Conservation (phyloP, 805 yeast genomes). For the Candida taoyuanica region DNA sequence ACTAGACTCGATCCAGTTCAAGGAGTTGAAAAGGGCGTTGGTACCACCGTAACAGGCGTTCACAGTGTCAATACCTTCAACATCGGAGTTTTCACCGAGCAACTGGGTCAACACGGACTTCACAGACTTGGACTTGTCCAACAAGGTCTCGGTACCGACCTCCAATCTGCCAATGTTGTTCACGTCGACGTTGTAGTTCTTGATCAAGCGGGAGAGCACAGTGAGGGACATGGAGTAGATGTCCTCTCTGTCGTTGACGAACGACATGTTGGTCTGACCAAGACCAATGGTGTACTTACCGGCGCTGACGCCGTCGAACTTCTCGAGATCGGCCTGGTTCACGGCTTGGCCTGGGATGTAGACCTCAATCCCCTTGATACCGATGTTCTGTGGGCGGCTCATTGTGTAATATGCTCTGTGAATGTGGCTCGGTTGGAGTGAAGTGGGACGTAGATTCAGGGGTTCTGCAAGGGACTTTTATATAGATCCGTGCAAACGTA, state of each 20-base stretch:
- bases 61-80: conserved; percentile 93
- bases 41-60: conserved; percentile 99
- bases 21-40: conserved; percentile 84
- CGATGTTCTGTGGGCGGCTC: conserved; percentile 71
- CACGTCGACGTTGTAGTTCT: conserved; percentile 79
- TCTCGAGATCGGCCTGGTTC: conserved; percentile 83
- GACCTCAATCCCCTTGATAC: conserved; percentile 94
- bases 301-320: conserved; percentile 75
- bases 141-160: conserved; percentile 96
- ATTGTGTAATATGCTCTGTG: conserved; percentile 1
- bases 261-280: conserved; percentile 98
- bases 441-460: neutral
- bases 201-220: conserved; percentile 70
- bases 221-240: conserved; percentile 92
- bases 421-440: neutral
- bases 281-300: conserved; percentile 98
- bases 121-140: conserved; percentile 95
- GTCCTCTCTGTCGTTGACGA: conserved; percentile 96
- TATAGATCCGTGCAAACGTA: no score
- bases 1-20: conserved; percentile 94
- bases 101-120: conserved; percentile 94
- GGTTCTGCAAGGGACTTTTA: no score
- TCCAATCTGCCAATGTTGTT: conserved; percentile 86
- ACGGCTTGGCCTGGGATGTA: conserved; percentile 86
- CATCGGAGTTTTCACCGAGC: conserved; percentile 80